These are phyloP conservation scores for Candida ulmi DNA, from an alignment of 805 yeast species.

Conservation along the genomic window DNA sequence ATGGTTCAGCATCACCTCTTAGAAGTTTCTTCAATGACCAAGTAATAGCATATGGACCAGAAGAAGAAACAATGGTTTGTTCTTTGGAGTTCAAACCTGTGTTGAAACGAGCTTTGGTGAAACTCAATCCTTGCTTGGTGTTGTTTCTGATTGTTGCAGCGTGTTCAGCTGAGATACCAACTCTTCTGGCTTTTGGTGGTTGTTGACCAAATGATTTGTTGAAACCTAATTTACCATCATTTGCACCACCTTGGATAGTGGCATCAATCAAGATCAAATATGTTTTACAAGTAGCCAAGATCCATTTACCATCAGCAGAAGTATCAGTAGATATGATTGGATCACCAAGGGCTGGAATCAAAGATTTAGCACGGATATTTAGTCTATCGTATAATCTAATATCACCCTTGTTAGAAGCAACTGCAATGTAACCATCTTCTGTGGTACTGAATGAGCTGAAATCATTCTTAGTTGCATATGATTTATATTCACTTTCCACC, in stretches of 20 bases:
- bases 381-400: conserved; percentile 66
- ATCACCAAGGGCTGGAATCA: conserved; percentile 81
- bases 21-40: conserved; percentile 69
- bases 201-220: conserved; percentile 56
- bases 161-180: conserved; percentile 69
- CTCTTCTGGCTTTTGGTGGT: conserved; percentile 64
- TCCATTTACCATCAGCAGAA: conserved; percentile 76
- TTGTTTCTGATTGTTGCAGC: conserved; percentile 48
- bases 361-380: conserved; percentile 73
- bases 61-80: conserved; percentile 66
- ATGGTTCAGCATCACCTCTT: conserved; percentile 47
- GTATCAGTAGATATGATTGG: conserved; percentile 60
- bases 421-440: conserved; percentile 66
- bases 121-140: conserved; percentile 45
- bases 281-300: conserved; percentile 72
- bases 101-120: conserved; percentile 76
- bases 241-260: conserved; percentile 53
- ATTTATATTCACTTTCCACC: conserved; percentile 49
- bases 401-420: conserved; percentile 72
- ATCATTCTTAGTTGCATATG: conserved; percentile 47
- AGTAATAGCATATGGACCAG: conserved; percentile 77
- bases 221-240: conserved; percentile 60
- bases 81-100: conserved; percentile 60
- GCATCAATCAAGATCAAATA: conserved; percentile 69
- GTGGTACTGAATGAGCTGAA: conserved; percentile 68